Conservation (phyloP, 75 land plant species). For the Picea sitchensis region DNA sequence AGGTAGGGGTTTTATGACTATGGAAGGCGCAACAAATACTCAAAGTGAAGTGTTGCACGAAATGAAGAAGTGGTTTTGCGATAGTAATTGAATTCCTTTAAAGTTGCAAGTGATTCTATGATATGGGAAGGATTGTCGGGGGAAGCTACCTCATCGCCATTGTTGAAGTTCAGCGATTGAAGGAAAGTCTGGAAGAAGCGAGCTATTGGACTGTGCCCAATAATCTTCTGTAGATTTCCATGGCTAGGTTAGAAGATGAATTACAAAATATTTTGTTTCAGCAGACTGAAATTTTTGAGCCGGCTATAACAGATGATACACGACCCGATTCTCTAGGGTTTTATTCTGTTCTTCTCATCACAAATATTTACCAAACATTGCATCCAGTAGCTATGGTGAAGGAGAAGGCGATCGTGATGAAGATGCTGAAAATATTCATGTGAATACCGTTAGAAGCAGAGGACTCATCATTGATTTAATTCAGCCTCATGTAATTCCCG, state of each 20-base stretch:
- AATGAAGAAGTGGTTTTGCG: not conserved
- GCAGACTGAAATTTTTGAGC: conserved; percentile 11
- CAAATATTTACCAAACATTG: not conserved
- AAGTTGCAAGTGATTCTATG: conserved; percentile 6
- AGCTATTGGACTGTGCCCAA: conserved; percentile 29
- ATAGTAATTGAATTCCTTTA: not conserved
- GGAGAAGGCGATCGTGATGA: not conserved
- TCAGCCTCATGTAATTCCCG: conserved; percentile 32
- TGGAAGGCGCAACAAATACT: no score
- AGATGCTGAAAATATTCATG: not conserved
- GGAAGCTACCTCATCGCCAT: conserved; percentile 16
- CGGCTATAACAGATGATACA: conserved; percentile 8
- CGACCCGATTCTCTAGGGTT: conserved; percentile 2
- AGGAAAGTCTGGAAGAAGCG: not conserved
- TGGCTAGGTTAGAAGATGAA: conserved; percentile 89
- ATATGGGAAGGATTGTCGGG: conserved; percentile 11
- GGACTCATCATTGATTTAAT: conserved; percentile 27
- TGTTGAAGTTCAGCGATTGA: conserved; percentile 17
- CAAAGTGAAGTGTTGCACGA: no score
- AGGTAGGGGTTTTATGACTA: no score
- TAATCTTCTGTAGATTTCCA: conserved; percentile 48
- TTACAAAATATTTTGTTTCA: conserved; percentile 61
- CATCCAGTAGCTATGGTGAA: not conserved
- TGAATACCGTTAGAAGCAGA: not conserved
- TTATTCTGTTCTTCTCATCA: not conserved